Evolutionary conservation across 495 filamentous ascomycete genomes (phyloP).

Genomic region (Aspergillus ostianus): DNA sequence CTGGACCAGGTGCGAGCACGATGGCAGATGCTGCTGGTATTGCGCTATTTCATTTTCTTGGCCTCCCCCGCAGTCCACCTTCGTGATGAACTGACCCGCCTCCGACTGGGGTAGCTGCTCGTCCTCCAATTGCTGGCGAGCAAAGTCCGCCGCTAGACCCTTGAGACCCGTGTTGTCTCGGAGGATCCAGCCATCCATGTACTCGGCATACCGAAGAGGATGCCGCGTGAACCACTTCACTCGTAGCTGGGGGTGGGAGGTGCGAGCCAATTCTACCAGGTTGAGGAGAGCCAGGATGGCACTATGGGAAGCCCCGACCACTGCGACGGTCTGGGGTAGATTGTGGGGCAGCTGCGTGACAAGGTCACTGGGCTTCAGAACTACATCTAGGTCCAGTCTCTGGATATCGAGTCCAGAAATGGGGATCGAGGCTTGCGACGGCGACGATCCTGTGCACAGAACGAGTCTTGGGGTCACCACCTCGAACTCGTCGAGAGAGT

Average conservation of each 20-base stretch:
- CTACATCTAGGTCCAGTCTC: slow-evolving; percentile 52
- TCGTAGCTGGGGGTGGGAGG: slow-evolving; percentile 50
- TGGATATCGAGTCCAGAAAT: slow-evolving; percentile 28
- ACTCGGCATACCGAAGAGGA: slow-evolving; percentile 58
- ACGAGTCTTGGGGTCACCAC: slow-evolving; percentile 45
- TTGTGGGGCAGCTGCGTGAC: slow-evolving; percentile 35
- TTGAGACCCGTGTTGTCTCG: slow-evolving; percentile 65
- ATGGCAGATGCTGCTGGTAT: slow-evolving; percentile 45
- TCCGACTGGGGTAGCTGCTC: slow-evolving; percentile 42
- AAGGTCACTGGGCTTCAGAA: slow-evolving; percentile 55
- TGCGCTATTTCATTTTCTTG: slow-evolving; percentile 43
- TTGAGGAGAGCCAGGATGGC: slow-evolving; percentile 62
- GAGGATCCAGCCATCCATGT: slow-evolving; percentile 60
- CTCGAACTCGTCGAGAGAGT: slow-evolving; percentile 31
- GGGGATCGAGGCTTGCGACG: slow-evolving; percentile 43
- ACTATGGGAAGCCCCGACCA: slow-evolving; percentile 61
- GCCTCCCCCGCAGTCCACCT: slow-evolving; percentile 46
- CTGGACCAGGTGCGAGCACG: slow-evolving; percentile 50
- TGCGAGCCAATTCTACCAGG: slow-evolving; percentile 49
- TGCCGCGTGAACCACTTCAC: slow-evolving; percentile 63
- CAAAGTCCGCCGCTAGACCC: slow-evolving; percentile 58
- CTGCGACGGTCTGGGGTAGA: slow-evolving; percentile 42
- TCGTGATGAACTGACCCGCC: slow-evolving; percentile 49
- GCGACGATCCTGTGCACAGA: slow-evolving; percentile 58
- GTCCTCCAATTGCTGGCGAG: slow-evolving; percentile 54